Conservation (phyloP, 108 stramenopile genomes). For the Pseudonitzschia delicatissima region DNA sequence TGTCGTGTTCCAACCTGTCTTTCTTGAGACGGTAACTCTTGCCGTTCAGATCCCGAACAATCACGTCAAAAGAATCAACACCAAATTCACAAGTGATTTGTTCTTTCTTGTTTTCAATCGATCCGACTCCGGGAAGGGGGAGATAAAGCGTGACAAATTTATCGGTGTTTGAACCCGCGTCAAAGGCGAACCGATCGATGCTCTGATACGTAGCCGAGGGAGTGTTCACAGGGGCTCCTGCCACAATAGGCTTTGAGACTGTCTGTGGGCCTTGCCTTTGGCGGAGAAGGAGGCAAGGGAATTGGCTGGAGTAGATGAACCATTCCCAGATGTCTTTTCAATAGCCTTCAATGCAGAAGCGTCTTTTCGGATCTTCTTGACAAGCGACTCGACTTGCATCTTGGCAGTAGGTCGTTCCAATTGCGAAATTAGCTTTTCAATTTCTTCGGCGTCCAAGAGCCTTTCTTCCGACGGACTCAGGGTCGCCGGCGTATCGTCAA, state of each 20-base stretch:
- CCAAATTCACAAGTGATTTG: slow-evolving; percentile 65
- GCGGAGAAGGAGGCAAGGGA: no score
- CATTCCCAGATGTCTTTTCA: slow-evolving; percentile 23
- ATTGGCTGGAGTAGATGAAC: neutral
- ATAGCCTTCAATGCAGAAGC: slow-evolving; percentile 59
- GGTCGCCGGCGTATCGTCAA: neutral
- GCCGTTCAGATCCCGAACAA: slow-evolving; percentile 70
- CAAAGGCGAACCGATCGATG: slow-evolving; percentile 75
- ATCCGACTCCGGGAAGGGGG: slow-evolving; percentile 55
- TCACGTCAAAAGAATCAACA: slow-evolving; percentile 66
- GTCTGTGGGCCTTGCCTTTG: neutral
- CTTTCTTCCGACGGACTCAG: slow-evolving; percentile 61
- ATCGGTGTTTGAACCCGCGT: slow-evolving; percentile 72
- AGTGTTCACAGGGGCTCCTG: slow-evolving; percentile 2
- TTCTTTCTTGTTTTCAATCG: slow-evolving; percentile 35
- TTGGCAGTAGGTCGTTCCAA: slow-evolving; percentile 59
- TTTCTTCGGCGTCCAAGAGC: slow-evolving; percentile 71
- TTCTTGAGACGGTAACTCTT: slow-evolving; percentile 89
- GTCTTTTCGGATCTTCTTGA: slow-evolving; percentile 69
- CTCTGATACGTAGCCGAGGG: slow-evolving; percentile 37
- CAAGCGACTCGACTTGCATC: slow-evolving; percentile 66
- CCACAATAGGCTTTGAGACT: neutral
- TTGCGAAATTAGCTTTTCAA: slow-evolving; percentile 47
- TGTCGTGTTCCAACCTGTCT: slow-evolving; percentile 92
- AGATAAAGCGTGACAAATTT: slow-evolving; percentile 76